A percentile compares a stretch with the other conserved stretches of the same genome.
Evolutionary conservation across 2,329 filamentous ascomycete species (phyloP).

Genomic region (Pyrenophora teres): DNA sequence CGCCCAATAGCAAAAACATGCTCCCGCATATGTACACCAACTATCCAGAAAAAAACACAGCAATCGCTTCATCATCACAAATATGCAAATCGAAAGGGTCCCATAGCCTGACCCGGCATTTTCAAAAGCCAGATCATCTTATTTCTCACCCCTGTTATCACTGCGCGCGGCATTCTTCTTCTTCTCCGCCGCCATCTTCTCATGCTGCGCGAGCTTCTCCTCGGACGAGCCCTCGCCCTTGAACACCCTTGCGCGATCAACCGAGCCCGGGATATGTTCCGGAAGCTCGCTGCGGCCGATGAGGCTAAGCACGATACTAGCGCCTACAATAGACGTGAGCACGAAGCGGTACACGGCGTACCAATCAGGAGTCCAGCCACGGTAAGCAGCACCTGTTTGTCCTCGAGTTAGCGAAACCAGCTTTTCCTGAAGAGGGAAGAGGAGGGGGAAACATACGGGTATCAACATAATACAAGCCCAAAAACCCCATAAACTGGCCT

Average conservation of each 20-base stretch:
- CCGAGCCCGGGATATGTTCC: constrained; percentile 53
- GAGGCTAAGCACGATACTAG: constrained; percentile 78
- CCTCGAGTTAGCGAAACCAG: not conserved
- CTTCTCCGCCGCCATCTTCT: constrained; percentile 29
- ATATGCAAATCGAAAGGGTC: too few species aligned
- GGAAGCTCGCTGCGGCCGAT: constrained; percentile 80
- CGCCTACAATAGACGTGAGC: constrained; percentile 85
- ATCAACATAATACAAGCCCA: constrained; percentile 84
- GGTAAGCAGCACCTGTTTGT: constrained; percentile 61
- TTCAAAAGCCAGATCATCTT: not conserved
- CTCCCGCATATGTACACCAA: too few species aligned
- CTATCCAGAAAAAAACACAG: too few species aligned
- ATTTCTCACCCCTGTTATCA: constrained; percentile 21
- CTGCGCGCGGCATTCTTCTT: constrained; percentile 31
- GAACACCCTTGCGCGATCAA: constrained; percentile 57
- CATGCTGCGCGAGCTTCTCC: constrained; percentile 38
- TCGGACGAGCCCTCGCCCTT: constrained; percentile 39
- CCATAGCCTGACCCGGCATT: too few species aligned
- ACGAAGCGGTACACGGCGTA: constrained; percentile 90
- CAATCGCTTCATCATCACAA: too few species aligned
- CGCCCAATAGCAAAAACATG: too few species aligned
- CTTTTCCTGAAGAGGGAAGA: too few species aligned
- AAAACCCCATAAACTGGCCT: constrained; percentile 83
- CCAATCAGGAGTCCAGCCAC: constrained; percentile 83
- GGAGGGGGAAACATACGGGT: constrained; percentile 41